Conservation (phyloP, 1,284 basidiomycete genomes). For the Thecaphora thlaspeos region DNA sequence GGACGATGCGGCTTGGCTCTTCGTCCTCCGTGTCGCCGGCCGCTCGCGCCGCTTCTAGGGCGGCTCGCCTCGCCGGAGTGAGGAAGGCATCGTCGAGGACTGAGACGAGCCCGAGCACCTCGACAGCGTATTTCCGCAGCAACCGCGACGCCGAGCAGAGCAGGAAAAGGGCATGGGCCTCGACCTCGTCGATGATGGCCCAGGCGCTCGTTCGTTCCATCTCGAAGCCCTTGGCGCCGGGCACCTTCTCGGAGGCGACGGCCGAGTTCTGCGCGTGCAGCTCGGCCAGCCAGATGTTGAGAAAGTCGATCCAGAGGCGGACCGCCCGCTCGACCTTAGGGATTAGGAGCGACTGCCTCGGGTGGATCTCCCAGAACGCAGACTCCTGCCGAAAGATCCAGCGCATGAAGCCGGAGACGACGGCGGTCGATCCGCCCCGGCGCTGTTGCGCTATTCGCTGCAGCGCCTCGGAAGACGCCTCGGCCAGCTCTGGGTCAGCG, state of each 20-base stretch:
- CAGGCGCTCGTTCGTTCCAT: conserved; percentile 52
- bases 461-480: conserved; percentile 70
- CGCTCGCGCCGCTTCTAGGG: conserved; percentile 50
- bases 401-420: conserved; percentile 71
- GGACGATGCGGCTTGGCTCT: conserved; percentile 45
- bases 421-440: conserved; percentile 60
- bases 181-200: conserved; percentile 63
- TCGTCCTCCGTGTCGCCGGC: conserved; percentile 24
- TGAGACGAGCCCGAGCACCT: conserved; percentile 41
- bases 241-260: conserved; percentile 27
- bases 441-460: conserved; percentile 72
- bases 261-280: conserved; percentile 50
- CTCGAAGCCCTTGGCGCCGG: conserved; percentile 27
- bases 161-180: conserved; percentile 75
- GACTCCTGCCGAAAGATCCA: conserved; percentile 75
- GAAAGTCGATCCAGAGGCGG: conserved; percentile 72
- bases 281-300: conserved; percentile 69
- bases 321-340: conserved; percentile 68
- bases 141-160: conserved; percentile 69
- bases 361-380: conserved; percentile 69
- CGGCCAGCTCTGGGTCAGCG: conserved; percentile 70
- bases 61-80: conserved; percentile 21
- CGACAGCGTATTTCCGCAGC: conserved; percentile 59
- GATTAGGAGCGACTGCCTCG: conserved; percentile 65
- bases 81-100: conserved; percentile 52